Evolutionary conservation across 208 protist species (phyloP), one percentile per base, ranked within the genome.

Genomic region (Crithidia sp.): DNA sequence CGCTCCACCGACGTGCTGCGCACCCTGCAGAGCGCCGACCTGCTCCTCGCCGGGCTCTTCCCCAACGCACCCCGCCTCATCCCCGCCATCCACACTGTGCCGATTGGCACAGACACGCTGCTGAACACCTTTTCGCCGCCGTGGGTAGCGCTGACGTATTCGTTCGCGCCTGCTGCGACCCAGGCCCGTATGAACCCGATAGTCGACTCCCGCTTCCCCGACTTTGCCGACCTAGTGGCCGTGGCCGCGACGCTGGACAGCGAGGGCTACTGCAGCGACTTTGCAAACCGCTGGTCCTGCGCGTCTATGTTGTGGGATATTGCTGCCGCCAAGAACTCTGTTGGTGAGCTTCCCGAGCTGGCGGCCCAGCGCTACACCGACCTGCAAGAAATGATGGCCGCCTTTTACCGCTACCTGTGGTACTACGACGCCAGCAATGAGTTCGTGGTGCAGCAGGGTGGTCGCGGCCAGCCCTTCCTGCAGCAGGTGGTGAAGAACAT

Each of bases 51-150:
- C 43, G 83, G 83, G 14, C 57, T 82, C 40, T 88, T 85, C 67
- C 69, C 70, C n/a, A 57, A 36, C n/a, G n/a, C 60, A 7, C 74
- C 58, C 62, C 45, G 64, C 62, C 69, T 74, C 52, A 77, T 78
- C 56, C 84, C 87, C 19, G 87, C 71, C 36, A 74, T 91, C 44
- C 78, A 86, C 77, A 87, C n/a, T n/a, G n/a, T n/a, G 79, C 17
- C 44, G 0, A n/a, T 3, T 7, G 47, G 13, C 7, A 61, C 78
- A 45, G 73, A 71, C 49, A 36, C 40, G 39, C 61, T 91, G 10
- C 67, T 87, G 44, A 7, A 66, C 55, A 77, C 70, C 1, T 71
- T 61, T 36, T n/a, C 66, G n/a, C 69, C 67, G 36, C 79, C 79
- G 40, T 77, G 63, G 67, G 58, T 71, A 5, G 37, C 53, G 19